Evolutionary conservation across 2,329 filamentous ascomycete genomes (phyloP).

Genomic region (Plenodomus lindquistii): DNA sequence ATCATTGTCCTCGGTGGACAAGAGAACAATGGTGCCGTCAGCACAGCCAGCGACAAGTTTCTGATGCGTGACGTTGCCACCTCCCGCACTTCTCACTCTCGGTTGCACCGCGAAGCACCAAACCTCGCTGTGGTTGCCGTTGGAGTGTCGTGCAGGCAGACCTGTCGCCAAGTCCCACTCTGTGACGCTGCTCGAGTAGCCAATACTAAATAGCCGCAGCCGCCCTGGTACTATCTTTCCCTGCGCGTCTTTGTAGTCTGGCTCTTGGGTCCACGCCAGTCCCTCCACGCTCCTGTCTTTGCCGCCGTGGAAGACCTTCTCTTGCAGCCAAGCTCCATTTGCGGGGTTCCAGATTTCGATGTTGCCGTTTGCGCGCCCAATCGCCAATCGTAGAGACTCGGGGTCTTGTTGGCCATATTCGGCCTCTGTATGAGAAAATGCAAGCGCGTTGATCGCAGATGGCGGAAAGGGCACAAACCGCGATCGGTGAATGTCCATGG

Average conservation of each 20-base stretch:
- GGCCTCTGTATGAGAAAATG: conserved; percentile 75
- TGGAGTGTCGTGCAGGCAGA: conserved; percentile 76
- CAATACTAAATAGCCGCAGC: conserved; percentile 91
- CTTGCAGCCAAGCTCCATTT: conserved; percentile 83
- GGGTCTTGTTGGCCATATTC: conserved; percentile 48
- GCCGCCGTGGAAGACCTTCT: conserved; percentile 81
- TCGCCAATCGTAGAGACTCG: conserved; percentile 73
- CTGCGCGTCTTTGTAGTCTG: conserved; percentile 66
- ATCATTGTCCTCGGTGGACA: conserved; percentile 83
- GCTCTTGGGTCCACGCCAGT: conserved; percentile 87
- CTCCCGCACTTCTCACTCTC: conserved; percentile 46
- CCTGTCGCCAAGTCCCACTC: conserved; percentile 92
- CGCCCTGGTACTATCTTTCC: conserved; percentile 68
- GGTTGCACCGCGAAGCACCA: conserved; percentile 96
- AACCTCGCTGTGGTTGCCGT: conserved; percentile 91
- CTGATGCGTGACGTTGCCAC: conserved; percentile 38
- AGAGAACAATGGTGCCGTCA: conserved; percentile 84
- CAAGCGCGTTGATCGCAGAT: conserved; percentile 89
- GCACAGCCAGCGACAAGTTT: conserved; percentile 87
- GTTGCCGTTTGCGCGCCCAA: conserved; percentile 91
- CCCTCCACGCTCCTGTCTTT: conserved; percentile 87
- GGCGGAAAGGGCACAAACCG: conserved; percentile 93
- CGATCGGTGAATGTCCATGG: conserved; percentile 95
- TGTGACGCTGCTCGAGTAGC: conserved; percentile 87
- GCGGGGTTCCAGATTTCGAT: conserved; percentile 97